A percentile compares a stretch with the other conserved stretches of the same genome.
Conservation (phyloP, 2,329 filamentous ascomycete genomes). For the Fusarium sp. region DNA sequence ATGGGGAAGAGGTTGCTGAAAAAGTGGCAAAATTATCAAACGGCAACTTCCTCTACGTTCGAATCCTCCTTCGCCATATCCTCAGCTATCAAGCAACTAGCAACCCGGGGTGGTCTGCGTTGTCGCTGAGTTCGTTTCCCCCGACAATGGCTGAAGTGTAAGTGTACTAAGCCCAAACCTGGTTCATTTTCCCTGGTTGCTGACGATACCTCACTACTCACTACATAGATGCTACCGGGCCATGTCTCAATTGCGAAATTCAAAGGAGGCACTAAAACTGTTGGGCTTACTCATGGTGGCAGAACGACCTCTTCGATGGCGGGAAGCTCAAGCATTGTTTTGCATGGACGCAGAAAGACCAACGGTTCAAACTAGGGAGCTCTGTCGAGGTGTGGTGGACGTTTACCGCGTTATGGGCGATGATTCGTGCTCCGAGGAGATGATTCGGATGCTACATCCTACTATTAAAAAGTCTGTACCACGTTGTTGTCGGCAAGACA, state of each 20-base stretch:
- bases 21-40: not conserved
- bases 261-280: not conserved
- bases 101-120: not conserved
- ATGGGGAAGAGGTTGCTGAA: not conserved
- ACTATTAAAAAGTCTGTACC: not conserved
- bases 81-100: not conserved
- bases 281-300: constrained; percentile 10
- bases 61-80: constrained; percentile 19
- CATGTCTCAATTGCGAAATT: not conserved
- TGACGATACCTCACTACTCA: not conserved
- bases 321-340: constrained; percentile 19
- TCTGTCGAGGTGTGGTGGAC: constrained; percentile 22
- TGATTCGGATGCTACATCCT: constrained; percentile 16
- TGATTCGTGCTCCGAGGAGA: not conserved
- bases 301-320: constrained; percentile 11
- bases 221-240: constrained; percentile 3
- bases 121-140: constrained; percentile 9
- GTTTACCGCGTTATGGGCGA: not conserved
- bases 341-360: constrained; percentile 9
- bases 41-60: constrained; percentile 27
- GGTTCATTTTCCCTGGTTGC: not conserved
- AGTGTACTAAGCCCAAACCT: not conserved
- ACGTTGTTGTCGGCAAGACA: not conserved
- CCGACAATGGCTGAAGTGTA: not conserved
- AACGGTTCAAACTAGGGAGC: constrained; percentile 3